Evolutionary conservation across 1,139 yeast genomes (phyloP).

Genomic region (Scheffersomyces titani): DNA sequence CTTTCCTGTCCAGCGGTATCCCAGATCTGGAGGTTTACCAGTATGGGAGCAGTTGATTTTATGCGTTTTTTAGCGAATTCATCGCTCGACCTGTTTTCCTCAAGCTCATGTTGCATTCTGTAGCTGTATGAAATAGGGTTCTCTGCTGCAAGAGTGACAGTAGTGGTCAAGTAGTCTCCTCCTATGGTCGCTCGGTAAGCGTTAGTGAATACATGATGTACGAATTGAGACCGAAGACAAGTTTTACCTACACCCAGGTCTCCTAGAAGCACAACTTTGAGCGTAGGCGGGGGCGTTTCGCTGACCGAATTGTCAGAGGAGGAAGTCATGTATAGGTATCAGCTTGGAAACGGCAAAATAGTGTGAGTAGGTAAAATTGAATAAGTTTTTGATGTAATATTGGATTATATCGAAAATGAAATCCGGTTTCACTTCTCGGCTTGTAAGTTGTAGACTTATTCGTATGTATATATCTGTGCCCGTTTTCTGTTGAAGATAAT

Average conservation of each 20-base stretch:
- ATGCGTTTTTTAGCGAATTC: constrained; percentile 10
- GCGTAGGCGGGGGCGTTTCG: constrained; percentile 22
- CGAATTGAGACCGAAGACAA: constrained; percentile 57
- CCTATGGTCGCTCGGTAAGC: constrained; percentile 66
- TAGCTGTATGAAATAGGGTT: neutral
- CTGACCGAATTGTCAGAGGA: neutral
- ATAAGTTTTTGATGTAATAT: neutral
- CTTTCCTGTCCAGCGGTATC: constrained; percentile 72
- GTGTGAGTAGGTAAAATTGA: neutral
- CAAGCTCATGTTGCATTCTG: neutral
- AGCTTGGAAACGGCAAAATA: neutral
- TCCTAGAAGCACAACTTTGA: constrained; percentile 58
- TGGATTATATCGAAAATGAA: neutral
- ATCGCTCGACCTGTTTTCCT: neutral
- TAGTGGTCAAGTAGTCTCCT: constrained; percentile 58
- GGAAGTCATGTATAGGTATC: neutral
- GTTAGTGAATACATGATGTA: constrained; percentile 57
- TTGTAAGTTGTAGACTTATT: neutral
- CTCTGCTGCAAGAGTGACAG: constrained; percentile 20
- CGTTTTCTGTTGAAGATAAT: neutral
- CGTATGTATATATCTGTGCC: neutral
- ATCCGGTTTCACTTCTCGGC: neutral
- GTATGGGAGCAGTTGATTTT: neutral
- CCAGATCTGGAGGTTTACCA: constrained; percentile 57
- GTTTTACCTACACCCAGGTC: constrained; percentile 68